These are phyloP conservation scores for Mercurialis annua DNA, from an alignment of 345 rosid species.

Conservation along the genomic window DNA sequence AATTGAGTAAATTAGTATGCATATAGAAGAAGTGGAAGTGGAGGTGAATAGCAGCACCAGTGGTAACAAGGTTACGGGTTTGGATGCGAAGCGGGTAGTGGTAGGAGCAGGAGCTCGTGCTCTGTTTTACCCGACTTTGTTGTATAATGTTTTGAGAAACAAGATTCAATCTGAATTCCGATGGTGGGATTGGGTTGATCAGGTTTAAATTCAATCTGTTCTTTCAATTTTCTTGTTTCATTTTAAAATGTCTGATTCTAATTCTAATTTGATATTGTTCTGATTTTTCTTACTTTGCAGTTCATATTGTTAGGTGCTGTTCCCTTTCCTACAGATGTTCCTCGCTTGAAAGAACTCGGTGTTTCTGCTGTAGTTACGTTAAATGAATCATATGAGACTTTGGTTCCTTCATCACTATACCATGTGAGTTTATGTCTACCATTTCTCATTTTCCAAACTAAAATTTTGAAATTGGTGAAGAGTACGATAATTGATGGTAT, in stretches of 20 bases:
- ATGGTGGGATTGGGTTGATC: conserved; percentile 72
- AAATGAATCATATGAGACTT: conserved; percentile 77
- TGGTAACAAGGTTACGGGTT: not conserved
- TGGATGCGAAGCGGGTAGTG: conserved; percentile 48
- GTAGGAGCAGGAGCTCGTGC: conserved; percentile 67
- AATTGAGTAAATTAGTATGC: not conserved
- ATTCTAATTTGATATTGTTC: too few species aligned
- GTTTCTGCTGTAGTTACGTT: conserved; percentile 81
- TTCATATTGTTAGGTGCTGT: conserved; percentile 79
- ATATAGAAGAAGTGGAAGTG: conserved; percentile 13
- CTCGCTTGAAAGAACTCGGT: conserved; percentile 60
- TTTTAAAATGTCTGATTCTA: not conserved
- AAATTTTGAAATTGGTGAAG: not conserved
- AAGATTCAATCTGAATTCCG: conserved; percentile 59
- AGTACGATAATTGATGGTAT: not conserved
- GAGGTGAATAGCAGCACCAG: not conserved
- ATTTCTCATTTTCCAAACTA: not conserved
- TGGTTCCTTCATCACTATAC: conserved; percentile 72
- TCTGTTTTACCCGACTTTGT: conserved; percentile 62
- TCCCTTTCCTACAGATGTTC: conserved; percentile 86
- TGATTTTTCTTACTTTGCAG: conserved; percentile 24
- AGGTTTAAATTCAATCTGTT: conserved; percentile 26
- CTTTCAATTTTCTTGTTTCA: not conserved
- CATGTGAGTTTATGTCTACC: conserved; percentile 34
- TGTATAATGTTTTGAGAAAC: conserved; percentile 59